phyloP scores from a whole-genome alignment of 2,329 filamentous ascomycete species.

The Eutypella sp. region DNA sequence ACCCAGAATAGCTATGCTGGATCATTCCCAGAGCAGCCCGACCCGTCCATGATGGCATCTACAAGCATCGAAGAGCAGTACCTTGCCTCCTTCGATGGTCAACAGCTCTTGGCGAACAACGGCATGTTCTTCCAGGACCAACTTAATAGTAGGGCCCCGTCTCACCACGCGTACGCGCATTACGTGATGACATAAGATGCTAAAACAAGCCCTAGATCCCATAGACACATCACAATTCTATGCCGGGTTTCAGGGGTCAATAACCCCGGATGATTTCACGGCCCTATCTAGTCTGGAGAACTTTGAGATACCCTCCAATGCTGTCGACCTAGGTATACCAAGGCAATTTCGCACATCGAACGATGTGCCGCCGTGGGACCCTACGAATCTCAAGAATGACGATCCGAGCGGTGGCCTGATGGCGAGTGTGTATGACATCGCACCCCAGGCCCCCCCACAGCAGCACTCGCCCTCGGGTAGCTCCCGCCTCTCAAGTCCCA shows the following conservation, averaged over 20 bases:
- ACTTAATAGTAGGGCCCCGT: slow-evolving; percentile 24
- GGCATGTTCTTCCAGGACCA: slow-evolving; percentile 34
- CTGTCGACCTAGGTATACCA: slow-evolving; percentile 33
- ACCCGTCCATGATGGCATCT: slow-evolving; percentile 26
- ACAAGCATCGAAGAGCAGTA: slow-evolving; percentile 25
- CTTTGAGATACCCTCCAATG: slow-evolving; percentile 22
- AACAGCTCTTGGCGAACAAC: slow-evolving; percentile 33
- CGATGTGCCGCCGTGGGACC: slow-evolving; percentile 39
- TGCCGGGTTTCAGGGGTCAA: slow-evolving; percentile 25
- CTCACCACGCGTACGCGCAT: background rate
- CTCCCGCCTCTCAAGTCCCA: slow-evolving; percentile 22
- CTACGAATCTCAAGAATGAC: slow-evolving; percentile 29
- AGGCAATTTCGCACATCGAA: slow-evolving; percentile 30
- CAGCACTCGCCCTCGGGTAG: slow-evolving; percentile 13
- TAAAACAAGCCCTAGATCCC: background rate
- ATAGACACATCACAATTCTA: slow-evolving; percentile 20
- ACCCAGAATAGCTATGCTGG: slow-evolving; percentile 29
- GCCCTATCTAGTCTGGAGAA: slow-evolving; percentile 21
- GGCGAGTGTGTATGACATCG: slow-evolving; percentile 27
- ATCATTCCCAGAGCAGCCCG: slow-evolving; percentile 27
- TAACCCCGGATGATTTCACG: slow-evolving; percentile 1
- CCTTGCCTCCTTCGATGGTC: slow-evolving; percentile 20
- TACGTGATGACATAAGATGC: slow-evolving; percentile 6
- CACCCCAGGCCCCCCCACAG: slow-evolving; percentile 23
- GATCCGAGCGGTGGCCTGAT: slow-evolving; percentile 28